Conservation (phyloP, 2,329 filamentous ascomycete genomes). For the Botryotinia globosa region DNA sequence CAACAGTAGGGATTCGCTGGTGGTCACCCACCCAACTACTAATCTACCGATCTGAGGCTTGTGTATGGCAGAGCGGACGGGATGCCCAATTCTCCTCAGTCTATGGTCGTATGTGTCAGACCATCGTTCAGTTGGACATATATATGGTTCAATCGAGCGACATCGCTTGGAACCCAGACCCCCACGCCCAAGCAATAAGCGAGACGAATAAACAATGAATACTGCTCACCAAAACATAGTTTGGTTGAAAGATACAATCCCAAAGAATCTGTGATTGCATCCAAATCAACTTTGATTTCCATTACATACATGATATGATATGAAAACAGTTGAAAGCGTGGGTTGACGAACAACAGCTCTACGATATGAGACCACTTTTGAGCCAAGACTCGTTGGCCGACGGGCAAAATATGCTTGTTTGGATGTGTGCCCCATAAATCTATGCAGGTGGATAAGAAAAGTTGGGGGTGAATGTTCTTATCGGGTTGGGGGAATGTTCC, state of each 20-base stretch:
- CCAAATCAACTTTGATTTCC: neutral
- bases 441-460: slow-evolving; percentile 12
- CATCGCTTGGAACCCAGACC: neutral
- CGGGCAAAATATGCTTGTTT: slow-evolving; percentile 3
- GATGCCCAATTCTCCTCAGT: slow-evolving; percentile 17
- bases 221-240: neutral
- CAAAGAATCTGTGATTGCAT: neutral
- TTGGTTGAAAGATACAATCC: neutral
- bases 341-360: slow-evolving; percentile 1
- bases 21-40: slow-evolving; percentile 24
- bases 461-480: slow-evolving; percentile 5
- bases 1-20: slow-evolving; percentile 22
- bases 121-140: too few relatives aligned
- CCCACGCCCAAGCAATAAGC: neutral
- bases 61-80: slow-evolving; percentile 24
- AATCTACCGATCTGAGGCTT: slow-evolving; percentile 23
- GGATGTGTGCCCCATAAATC: neutral
- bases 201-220: neutral
- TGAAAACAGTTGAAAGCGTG: neutral
- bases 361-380: slow-evolving; percentile 3
- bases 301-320: slow-evolving; percentile 3
- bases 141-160: accelerated
- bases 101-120: slow-evolving; percentile 18
- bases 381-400: neutral
- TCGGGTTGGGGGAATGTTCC: slow-evolving; percentile 29